phyloP scores from a whole-genome alignment of 495 filamentous ascomycete genomes.

The Daldinia loculata region DNA sequence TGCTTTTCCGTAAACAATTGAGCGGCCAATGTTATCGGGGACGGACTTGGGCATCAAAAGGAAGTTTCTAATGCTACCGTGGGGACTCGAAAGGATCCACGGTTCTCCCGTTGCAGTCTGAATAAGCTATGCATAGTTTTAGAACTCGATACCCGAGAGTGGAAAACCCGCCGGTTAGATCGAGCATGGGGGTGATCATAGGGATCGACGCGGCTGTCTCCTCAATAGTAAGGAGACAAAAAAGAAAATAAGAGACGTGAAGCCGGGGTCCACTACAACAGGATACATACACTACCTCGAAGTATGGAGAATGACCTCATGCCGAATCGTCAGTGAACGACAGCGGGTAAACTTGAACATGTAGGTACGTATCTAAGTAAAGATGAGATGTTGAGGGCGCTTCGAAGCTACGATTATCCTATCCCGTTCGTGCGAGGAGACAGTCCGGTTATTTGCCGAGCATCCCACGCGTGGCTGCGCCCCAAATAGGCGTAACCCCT shows the following conservation, averaged over 20 bases:
- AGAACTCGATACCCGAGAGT: slow-evolving; percentile 43
- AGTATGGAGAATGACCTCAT: slow-evolving; percentile 31
- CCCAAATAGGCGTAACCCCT: slow-evolving; percentile 39
- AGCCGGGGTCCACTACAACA: slow-evolving; percentile 23
- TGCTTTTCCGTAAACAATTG: slow-evolving; percentile 13
- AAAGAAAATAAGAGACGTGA: slow-evolving; percentile 23
- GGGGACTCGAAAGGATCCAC: slow-evolving; percentile 32
- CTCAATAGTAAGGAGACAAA: slow-evolving; percentile 40
- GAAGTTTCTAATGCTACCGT: slow-evolving; percentile 24
- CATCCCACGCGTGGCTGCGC: slow-evolving; percentile 40
- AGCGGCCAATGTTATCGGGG: slow-evolving; percentile 15
- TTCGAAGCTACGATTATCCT: slow-evolving; percentile 7
- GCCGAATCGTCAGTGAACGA: slow-evolving; percentile 10
- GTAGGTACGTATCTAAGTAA: neutral
- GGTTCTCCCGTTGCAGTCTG: slow-evolving; percentile 42
- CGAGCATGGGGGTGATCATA: slow-evolving; percentile 41
- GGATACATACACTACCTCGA: neutral
- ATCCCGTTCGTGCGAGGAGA: slow-evolving; percentile 42
- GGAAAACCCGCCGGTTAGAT: slow-evolving; percentile 44
- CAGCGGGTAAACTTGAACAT: slow-evolving; percentile 36
- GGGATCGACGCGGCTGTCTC: slow-evolving; percentile 38
- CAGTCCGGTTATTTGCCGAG: slow-evolving; percentile 44
- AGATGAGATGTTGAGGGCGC: slow-evolving; percentile 10
- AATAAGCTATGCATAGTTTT: slow-evolving; percentile 44
- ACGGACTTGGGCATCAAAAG: slow-evolving; percentile 30